Percentiles rank a stretch among this genome's conserved stretches.
Conservation (phyloP, 192 early-diverging fungal species). For the Linnemannia exigua region DNA sequence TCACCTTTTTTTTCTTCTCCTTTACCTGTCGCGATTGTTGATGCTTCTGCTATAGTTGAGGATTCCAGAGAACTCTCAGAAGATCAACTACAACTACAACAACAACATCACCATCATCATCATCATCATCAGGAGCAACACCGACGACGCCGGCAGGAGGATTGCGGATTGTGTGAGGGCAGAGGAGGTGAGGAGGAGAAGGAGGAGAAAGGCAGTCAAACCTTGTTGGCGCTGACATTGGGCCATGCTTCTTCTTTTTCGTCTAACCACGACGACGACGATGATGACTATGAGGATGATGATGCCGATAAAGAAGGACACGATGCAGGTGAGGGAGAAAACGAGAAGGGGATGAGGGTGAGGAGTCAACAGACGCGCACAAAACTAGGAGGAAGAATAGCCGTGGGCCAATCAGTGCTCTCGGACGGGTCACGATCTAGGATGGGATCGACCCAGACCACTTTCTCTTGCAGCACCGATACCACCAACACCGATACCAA, state of each 20-base stretch:
- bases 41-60: no score
- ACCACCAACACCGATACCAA: background rate
- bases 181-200: background rate
- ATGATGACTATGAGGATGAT: background rate
- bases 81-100: background rate
- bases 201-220: background rate
- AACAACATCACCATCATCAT: background rate
- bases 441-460: background rate
- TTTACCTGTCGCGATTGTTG: no score
- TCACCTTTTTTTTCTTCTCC: background rate
- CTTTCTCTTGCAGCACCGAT: background rate
- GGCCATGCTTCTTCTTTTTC: background rate
- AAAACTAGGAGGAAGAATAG: slow-evolving; percentile 5
- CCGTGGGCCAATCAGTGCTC: background rate
- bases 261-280: no score
- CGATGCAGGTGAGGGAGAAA: background rate
- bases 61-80: no score
- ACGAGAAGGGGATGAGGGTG: background rate
- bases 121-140: background rate
- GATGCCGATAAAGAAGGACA: background rate
- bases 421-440: background rate
- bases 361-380: background rate
- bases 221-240: background rate
- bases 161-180: no score
- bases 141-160: no score